phyloP scores from a whole-genome alignment of 768 basidiomycete species.

The Lactarius psammicola region DNA sequence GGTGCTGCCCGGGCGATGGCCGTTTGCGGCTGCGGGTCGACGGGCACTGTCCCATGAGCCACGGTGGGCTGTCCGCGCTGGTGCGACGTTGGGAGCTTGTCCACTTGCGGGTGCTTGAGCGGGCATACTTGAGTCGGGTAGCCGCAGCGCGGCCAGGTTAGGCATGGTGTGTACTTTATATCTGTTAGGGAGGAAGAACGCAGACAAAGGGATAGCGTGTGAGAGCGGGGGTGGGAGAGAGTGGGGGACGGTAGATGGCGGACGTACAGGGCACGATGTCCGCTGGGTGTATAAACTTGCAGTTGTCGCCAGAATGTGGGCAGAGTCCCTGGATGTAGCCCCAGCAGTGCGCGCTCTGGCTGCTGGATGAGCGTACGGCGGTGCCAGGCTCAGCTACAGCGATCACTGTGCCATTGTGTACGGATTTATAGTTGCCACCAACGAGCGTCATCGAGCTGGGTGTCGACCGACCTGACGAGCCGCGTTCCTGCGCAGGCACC shows the following conservation, averaged over 20 bases:
- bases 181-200: not conserved
- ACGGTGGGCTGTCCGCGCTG: not conserved
- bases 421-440: not conserved
- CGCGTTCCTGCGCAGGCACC: not conserved
- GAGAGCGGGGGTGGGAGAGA: not conserved
- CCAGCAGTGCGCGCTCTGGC: conserved; percentile 22
- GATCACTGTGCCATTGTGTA: not conserved
- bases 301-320: not conserved
- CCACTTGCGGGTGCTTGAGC: conserved; percentile 19
- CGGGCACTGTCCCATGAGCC: too few species aligned
- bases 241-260: too few species aligned
- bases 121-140: conserved; percentile 5
- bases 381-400: not conserved
- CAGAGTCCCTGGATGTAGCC: conserved; percentile 17
- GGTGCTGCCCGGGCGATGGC: not conserved
- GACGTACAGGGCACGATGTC: conserved; percentile 9
- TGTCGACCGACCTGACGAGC: conserved; percentile 18
- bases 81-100: not conserved
- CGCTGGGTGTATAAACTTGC: conserved; percentile 11
- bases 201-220: not conserved
- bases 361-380: not conserved
- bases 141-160: conserved; percentile 19
- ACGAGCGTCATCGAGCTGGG: conserved; percentile 12
- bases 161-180: conserved; percentile 18
- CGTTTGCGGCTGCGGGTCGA: not conserved